Evolutionary conservation across 768 basidiomycete species (phyloP).

Genomic region (Cystobasidiopsis lactophilus): DNA sequence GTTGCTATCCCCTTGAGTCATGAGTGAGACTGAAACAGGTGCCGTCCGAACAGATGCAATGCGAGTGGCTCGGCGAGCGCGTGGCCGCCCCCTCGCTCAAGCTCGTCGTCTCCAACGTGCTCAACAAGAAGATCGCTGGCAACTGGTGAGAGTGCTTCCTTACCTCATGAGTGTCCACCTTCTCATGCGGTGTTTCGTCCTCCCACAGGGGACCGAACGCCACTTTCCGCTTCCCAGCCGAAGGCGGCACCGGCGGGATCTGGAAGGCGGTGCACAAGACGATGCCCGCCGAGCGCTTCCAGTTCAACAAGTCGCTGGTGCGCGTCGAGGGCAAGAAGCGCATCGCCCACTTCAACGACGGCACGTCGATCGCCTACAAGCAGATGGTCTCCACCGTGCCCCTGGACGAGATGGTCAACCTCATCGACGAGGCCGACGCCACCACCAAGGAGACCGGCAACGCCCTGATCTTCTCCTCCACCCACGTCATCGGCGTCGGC

Average conservation of each 20-base stretch:
- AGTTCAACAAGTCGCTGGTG: slow-evolving; percentile 18
- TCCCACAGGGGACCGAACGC: slow-evolving; percentile 23
- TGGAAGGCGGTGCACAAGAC: slow-evolving; percentile 26
- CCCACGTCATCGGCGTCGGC: slow-evolving; percentile 26
- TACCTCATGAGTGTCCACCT: background rate
- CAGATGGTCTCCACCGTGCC: slow-evolving; percentile 24
- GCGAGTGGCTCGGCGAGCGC: slow-evolving; percentile 28
- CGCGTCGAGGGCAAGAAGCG: slow-evolving; percentile 21
- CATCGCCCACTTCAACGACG: slow-evolving; percentile 22
- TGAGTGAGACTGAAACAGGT: background rate
- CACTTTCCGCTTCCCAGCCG: slow-evolving; percentile 27
- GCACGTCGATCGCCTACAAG: slow-evolving; percentile 22
- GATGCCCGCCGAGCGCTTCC: slow-evolving; percentile 22
- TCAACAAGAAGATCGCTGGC: slow-evolving; percentile 24
- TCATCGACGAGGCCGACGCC: slow-evolving; percentile 19
- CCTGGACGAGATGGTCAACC: slow-evolving; percentile 22
- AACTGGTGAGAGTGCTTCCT: slow-evolving; percentile 25
- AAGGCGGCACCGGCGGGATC: slow-evolving; percentile 27
- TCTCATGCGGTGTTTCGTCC: too few species aligned
- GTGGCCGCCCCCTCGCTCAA: slow-evolving; percentile 26
- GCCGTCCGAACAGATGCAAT: slow-evolving; percentile 23
- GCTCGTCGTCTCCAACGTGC: slow-evolving; percentile 24
- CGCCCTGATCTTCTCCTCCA: slow-evolving; percentile 24
- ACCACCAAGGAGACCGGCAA: slow-evolving; percentile 13
- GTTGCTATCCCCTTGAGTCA: too few species aligned